phyloP scores from a whole-genome alignment of 306 rosid genomes.

The Vigna angularis region DNA sequence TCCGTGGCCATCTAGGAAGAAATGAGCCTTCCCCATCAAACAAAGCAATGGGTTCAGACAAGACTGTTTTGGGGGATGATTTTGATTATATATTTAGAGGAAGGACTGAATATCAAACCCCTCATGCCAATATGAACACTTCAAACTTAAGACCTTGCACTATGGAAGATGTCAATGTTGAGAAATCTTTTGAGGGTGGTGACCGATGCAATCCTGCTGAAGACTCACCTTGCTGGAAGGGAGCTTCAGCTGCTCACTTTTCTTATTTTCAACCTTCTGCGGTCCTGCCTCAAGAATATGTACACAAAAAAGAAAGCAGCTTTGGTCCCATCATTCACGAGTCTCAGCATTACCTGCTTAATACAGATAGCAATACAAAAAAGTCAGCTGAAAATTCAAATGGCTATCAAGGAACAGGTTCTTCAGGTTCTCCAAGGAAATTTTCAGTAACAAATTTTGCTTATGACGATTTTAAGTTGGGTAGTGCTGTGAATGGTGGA shows the following conservation, averaged over 20 bases:
- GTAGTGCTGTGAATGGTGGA: slow-evolving; percentile 48
- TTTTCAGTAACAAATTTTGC: slow-evolving; percentile 46
- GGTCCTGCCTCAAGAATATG: slow-evolving; percentile 40
- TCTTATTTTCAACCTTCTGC: slow-evolving; percentile 60
- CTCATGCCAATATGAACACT: slow-evolving; percentile 48
- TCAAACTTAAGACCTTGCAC: slow-evolving; percentile 55
- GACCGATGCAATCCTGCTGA: slow-evolving; percentile 76
- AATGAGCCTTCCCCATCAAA: slow-evolving; percentile 56
- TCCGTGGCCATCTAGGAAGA: slow-evolving; percentile 55
- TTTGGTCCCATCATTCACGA: slow-evolving; percentile 49
- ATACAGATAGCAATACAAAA: slow-evolving; percentile 43
- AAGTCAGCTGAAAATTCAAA: slow-evolving; percentile 50
- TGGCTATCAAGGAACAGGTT: slow-evolving; percentile 53
- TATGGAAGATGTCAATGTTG: slow-evolving; percentile 52
- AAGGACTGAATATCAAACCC: slow-evolving; percentile 51
- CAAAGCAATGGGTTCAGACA: slow-evolving; percentile 51
- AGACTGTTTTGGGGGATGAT: slow-evolving; percentile 41
- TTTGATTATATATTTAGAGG: slow-evolving; percentile 49
- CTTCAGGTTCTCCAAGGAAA: slow-evolving; percentile 49
- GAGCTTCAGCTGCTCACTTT: slow-evolving; percentile 58
- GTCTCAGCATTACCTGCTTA: slow-evolving; percentile 45
- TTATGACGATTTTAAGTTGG: slow-evolving; percentile 50
- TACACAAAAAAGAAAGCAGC: slow-evolving; percentile 47
- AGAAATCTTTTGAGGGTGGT: slow-evolving; percentile 61
- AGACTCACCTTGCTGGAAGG: slow-evolving; percentile 99